A percentile compares a stretch with the other conserved stretches of the same genome.
Evolutionary conservation across 805 yeast species (phyloP).

Genomic region (Saturnispora bothae): DNA sequence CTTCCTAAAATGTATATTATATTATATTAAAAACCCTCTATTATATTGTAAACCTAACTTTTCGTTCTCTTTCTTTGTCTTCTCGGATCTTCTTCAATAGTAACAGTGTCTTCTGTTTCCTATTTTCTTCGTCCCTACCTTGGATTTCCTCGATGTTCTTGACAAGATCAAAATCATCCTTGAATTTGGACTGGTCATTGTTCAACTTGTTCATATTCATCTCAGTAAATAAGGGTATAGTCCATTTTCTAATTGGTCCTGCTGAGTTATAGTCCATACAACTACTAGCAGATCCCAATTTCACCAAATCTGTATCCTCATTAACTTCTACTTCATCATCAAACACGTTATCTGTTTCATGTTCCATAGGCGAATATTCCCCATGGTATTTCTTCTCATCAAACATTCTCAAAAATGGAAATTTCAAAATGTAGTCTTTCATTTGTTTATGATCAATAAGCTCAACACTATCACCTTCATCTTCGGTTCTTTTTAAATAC

Average conservation of each 20-base stretch:
- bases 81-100: conserved; percentile 14
- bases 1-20: conserved; percentile 27
- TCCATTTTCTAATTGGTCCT: conserved; percentile 22
- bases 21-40: no score
- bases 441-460: conserved; percentile 52
- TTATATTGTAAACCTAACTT: conserved; percentile 15
- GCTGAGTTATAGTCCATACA: no score
- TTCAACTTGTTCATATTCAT: conserved; percentile 21
- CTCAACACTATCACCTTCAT: conserved; percentile 21
- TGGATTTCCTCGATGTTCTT: conserved; percentile 9
- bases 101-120: conserved; percentile 1
- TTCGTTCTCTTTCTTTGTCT: conserved; percentile 8
- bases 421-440: conserved; percentile 43
- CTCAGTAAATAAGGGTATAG: conserved; percentile 28
- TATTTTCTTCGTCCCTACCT: conserved; percentile 3
- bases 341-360: conserved; percentile 10
- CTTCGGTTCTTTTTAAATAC: conserved; percentile 29
- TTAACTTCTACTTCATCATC: conserved; percentile 1
- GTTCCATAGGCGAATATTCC: conserved; percentile 10
- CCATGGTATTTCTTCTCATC: conserved; percentile 27
- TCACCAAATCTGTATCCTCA: conserved; percentile 16
- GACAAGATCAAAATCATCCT: conserved; percentile 3
- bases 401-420: conserved; percentile 34
- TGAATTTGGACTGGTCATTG: conserved; percentile 11
- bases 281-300: conserved; percentile 12